Conservation (phyloP, 2,329 filamentous ascomycete species). For the Talaromyces sp. region DNA sequence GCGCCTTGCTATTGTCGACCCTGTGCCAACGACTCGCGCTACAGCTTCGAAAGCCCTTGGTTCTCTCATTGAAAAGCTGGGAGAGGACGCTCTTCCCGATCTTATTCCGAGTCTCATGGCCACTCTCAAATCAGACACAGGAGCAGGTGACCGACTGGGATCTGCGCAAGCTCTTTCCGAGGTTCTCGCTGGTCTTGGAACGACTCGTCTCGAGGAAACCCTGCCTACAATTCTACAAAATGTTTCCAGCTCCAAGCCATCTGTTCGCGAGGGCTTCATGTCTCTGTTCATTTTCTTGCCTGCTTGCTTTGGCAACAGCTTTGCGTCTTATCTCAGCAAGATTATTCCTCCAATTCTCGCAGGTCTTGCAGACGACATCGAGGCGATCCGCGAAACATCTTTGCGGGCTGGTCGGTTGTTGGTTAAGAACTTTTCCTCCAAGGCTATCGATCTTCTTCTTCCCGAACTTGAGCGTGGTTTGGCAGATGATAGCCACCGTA, state of each 20-base stretch:
- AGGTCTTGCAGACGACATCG: constrained; percentile 90
- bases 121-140: constrained; percentile 93
- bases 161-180: constrained; percentile 95
- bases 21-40: constrained; percentile 90
- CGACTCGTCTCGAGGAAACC: constrained; percentile 87
- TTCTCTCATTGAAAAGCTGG: constrained; percentile 95
- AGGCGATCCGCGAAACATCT: constrained; percentile 95
- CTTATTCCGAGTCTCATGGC: constrained; percentile 97
- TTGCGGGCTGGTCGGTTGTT: constrained; percentile 86
- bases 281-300: constrained; percentile 98
- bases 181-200: constrained; percentile 91
- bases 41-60: constrained; percentile 94
- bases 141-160: constrained; percentile 90
- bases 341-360: constrained; percentile 94
- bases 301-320: constrained; percentile 98
- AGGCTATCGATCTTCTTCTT: constrained; percentile 86
- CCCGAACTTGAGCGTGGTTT: constrained; percentile 93
- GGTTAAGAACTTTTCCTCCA: constrained; percentile 96
- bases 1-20: constrained; percentile 84
- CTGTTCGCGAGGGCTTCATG: constrained; percentile 98
- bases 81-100: constrained; percentile 92
- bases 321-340: constrained; percentile 87
- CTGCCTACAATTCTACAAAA: constrained; percentile 95
- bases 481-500: constrained; percentile 95
- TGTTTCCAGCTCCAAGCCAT: constrained; percentile 81